Evolutionary conservation across 371 early-diverging fungal species (phyloP).

Genomic region (Mortierella sp.): DNA sequence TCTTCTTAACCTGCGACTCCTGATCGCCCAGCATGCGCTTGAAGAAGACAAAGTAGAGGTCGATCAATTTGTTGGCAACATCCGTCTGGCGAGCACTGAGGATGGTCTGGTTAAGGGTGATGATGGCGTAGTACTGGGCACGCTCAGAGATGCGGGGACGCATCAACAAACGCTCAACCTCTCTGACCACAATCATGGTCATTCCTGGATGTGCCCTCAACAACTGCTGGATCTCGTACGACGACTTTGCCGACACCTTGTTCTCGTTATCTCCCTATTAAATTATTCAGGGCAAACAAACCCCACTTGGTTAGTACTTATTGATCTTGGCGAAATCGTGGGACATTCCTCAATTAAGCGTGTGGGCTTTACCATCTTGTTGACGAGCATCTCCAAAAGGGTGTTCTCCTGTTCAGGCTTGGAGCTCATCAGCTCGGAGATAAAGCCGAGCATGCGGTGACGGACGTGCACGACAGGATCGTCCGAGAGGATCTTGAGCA

Average conservation of each 20-base stretch:
- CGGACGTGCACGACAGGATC: slow-evolving; percentile 90
- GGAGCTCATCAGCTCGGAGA: slow-evolving; percentile 81
- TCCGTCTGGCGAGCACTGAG: slow-evolving; percentile 78
- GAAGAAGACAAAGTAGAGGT: slow-evolving; percentile 93
- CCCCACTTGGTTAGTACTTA: background rate
- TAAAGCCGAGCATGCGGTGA: slow-evolving; percentile 79
- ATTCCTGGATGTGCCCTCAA: slow-evolving; percentile 87
- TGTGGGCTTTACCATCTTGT: slow-evolving; percentile 77
- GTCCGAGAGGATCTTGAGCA: slow-evolving; percentile 82
- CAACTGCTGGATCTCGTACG: slow-evolving; percentile 80
- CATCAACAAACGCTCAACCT: slow-evolving; percentile 88
- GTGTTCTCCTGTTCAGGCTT: slow-evolving; percentile 98
- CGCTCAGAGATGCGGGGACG: slow-evolving; percentile 77
- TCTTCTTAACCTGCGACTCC: slow-evolving; percentile 66
- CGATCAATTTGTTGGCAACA: slow-evolving; percentile 87
- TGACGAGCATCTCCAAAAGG: slow-evolving; percentile 89
- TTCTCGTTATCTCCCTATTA: slow-evolving; percentile 89
- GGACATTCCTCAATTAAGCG: background rate
- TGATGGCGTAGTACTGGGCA: slow-evolving; percentile 90
- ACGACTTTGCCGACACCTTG: slow-evolving; percentile 89
- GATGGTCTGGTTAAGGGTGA: slow-evolving; percentile 93
- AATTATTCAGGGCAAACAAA: too few species aligned
- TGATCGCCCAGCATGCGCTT: slow-evolving; percentile 75
- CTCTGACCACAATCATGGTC: slow-evolving; percentile 89
- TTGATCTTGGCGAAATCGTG: background rate